These are phyloP conservation scores for Pichia cabralensis DNA, from an alignment of 805 yeast genomes.

Conservation along the genomic window DNA sequence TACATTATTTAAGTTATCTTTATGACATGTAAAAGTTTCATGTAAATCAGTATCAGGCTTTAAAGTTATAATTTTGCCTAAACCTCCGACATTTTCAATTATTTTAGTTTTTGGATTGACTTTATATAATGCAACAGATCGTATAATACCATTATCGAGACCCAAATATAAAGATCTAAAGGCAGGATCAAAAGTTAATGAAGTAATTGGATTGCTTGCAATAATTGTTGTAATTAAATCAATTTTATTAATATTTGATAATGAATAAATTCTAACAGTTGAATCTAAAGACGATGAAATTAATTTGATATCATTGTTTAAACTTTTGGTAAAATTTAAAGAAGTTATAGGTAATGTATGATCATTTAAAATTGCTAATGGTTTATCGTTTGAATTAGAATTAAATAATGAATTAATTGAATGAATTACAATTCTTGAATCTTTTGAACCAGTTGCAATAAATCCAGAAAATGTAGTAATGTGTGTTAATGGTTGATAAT, in stretches of 20 bases:
- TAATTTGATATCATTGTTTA: slow-evolving; percentile 48
- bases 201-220: slow-evolving; percentile 44
- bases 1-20: slow-evolving; percentile 18
- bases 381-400: slow-evolving; percentile 32
- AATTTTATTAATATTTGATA: slow-evolving; percentile 25
- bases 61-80: slow-evolving; percentile 39
- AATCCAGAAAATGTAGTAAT: slow-evolving; percentile 56
- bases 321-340: slow-evolving; percentile 35
- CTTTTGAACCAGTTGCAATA: slow-evolving; percentile 68
- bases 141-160: slow-evolving; percentile 48
- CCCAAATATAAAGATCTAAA: slow-evolving; percentile 70
- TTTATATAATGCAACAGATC: slow-evolving; percentile 42
- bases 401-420: slow-evolving; percentile 38
- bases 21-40: slow-evolving; percentile 46
- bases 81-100: slow-evolving; percentile 54
- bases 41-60: slow-evolving; percentile 39
- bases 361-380: slow-evolving; percentile 49
- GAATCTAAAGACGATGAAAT: slow-evolving; percentile 66
- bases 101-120: slow-evolving; percentile 26
- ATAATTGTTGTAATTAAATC: slow-evolving; percentile 61
- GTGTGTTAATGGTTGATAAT: slow-evolving; percentile 65
- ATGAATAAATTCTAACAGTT: slow-evolving; percentile 63
- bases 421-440: slow-evolving; percentile 57
- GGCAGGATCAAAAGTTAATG: slow-evolving; percentile 66
- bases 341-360: slow-evolving; percentile 41